Evolutionary conservation across 1,139 yeast species (phyloP).

Genomic region (Zygosaccharomyces pseudobailii): DNA sequence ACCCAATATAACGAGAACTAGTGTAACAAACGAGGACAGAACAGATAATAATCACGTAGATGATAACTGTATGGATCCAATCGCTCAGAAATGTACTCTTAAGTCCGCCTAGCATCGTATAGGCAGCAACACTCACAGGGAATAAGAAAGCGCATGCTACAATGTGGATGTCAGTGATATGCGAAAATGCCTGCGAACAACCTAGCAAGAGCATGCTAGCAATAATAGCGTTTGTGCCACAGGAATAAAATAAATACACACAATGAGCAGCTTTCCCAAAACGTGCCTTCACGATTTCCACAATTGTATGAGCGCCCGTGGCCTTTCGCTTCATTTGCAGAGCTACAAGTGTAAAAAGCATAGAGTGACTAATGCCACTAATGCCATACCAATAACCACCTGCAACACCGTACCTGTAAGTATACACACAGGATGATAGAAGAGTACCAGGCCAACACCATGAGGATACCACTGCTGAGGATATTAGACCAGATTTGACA

Average conservation of each 20-base stretch:
- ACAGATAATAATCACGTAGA: constrained; percentile 15
- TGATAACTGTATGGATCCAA: constrained; percentile 34
- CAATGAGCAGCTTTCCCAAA: constrained; percentile 44
- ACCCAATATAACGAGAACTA: constrained; percentile 25
- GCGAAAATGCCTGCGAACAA: constrained; percentile 35
- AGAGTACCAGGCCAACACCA: constrained; percentile 45
- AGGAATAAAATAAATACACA: constrained; percentile 35
- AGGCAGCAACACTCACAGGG: constrained; percentile 50
- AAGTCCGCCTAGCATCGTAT: constrained; percentile 50
- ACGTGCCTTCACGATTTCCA: constrained; percentile 35
- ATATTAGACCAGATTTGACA: constrained; percentile 38
- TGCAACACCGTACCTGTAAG: constrained; percentile 13
- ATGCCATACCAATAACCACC: constrained; percentile 15
- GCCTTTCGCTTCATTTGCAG: constrained; percentile 13
- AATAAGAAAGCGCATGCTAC: constrained; percentile 48
- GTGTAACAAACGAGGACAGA: constrained; percentile 22
- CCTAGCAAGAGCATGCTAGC: constrained; percentile 43
- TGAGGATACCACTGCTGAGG: constrained; percentile 37
- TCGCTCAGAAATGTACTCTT: constrained; percentile 45
- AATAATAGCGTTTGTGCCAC: constrained; percentile 37
- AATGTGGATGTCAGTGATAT: constrained; percentile 43
- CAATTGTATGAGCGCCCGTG: constrained; percentile 28
- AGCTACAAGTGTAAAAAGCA: constrained; percentile 13
- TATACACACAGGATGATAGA: constrained; percentile 31
- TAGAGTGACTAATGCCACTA: constrained; percentile 12